Evolutionary conservation across 2,329 filamentous ascomycete species (phyloP).

Genomic region (Cladophialophora bantiana): DNA sequence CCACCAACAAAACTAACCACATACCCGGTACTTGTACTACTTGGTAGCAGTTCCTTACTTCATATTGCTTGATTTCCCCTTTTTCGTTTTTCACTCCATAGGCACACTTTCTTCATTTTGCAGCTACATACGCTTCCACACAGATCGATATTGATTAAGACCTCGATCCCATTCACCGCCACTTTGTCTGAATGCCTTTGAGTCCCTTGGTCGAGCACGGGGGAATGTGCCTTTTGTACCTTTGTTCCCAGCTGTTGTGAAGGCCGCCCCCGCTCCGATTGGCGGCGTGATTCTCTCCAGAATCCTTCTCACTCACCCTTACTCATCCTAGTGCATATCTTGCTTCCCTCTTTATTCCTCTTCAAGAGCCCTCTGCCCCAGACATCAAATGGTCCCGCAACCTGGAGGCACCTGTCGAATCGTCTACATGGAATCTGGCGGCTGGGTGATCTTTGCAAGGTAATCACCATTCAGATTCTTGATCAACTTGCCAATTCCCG

Average conservation of each 20-base stretch:
- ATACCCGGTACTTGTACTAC: no score
- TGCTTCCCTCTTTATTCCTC: not conserved
- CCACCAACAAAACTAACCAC: not conserved
- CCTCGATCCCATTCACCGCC: not conserved
- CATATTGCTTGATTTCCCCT: not conserved
- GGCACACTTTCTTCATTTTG: not conserved
- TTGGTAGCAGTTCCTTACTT: not conserved
- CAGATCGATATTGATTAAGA: not conserved
- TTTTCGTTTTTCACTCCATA: not conserved
- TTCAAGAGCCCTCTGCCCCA: not conserved
- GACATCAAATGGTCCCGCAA: not conserved
- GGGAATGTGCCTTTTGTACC: not conserved
- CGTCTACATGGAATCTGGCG: slow-evolving; percentile 41
- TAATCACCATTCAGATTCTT: slow-evolving; percentile 60
- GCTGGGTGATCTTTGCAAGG: slow-evolving; percentile 53
- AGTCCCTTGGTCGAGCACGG: not conserved
- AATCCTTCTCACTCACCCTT: slow-evolving; percentile 4
- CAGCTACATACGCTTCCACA: not conserved
- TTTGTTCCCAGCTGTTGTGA: not conserved
- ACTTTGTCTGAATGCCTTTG: not conserved
- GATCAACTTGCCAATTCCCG: slow-evolving; percentile 55
- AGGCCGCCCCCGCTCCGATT: not conserved
- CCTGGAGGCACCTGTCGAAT: not conserved
- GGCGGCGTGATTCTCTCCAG: not conserved
- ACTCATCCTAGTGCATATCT: slow-evolving; percentile 3